Evolutionary conservation across 768 basidiomycete genomes (phyloP).

Genomic region (Coprinellus micaceus): DNA sequence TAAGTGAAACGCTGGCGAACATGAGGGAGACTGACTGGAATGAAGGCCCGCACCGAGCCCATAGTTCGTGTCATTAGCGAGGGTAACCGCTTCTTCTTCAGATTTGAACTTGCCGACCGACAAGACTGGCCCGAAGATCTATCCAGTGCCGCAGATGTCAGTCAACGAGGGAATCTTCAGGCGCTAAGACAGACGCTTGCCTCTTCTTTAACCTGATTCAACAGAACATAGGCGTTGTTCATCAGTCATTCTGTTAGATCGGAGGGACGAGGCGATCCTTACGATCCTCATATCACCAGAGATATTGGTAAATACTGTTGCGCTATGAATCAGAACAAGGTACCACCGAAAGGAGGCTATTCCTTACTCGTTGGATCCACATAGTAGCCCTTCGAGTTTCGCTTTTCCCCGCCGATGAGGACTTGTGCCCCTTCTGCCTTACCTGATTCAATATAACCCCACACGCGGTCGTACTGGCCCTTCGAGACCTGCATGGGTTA

Average conservation of each 20-base stretch:
- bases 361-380: slow-evolving; percentile 83
- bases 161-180: slow-evolving; percentile 10
- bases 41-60: slow-evolving; percentile 92
- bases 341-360: not conserved
- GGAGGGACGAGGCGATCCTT: slow-evolving; percentile 22
- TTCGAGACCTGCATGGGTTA: slow-evolving; percentile 61
- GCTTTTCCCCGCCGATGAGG: slow-evolving; percentile 76
- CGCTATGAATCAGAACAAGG: not conserved
- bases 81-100: slow-evolving; percentile 78
- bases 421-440: slow-evolving; percentile 79
- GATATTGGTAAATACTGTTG: slow-evolving; percentile 77
- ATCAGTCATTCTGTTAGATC: not conserved
- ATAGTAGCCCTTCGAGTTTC: slow-evolving; percentile 76
- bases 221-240: slow-evolving; percentile 7
- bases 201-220: slow-evolving; percentile 63
- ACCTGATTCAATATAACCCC: slow-evolving; percentile 85
- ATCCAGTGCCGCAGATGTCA: not conserved
- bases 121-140: slow-evolving; percentile 96
- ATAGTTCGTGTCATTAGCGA: slow-evolving; percentile 88
- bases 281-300: slow-evolving; percentile 83
- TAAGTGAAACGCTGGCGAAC: slow-evolving; percentile 1
- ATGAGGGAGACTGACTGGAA: slow-evolving; percentile 55
- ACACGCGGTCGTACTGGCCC: slow-evolving; percentile 79
- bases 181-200: slow-evolving; percentile 27
- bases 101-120: slow-evolving; percentile 78